Base-by-base conservation (phyloP, 176 grass and related monocot genomes). In the Oryza rufipogon region DNA sequence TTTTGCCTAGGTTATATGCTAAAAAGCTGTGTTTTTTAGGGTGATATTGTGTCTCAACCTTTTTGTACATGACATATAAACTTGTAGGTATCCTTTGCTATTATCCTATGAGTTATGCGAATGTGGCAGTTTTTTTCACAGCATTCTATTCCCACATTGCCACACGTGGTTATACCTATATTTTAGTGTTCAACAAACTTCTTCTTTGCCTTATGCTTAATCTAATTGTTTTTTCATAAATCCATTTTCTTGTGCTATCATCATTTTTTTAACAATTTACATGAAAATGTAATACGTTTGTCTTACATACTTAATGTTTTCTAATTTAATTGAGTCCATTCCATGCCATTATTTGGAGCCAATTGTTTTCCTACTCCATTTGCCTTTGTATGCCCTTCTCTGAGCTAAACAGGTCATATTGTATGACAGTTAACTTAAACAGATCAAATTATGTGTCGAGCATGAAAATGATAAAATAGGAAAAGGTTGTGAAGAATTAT, bases 261-360 rank as follows among this genome's bases (percentile, higher is more conserved):
- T 81, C 34, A 69, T n/a, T 6, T 79, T 67, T 67, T 67, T 17
- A 42, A 60, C 9, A 81, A 38, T 70, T 80, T 81, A 70, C 12
- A 5, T 16, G 39, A 52, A 70, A 58, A n/a, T 36, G 54, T 3
- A 5, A 6, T 5, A 17, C 19, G 54, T 28, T 19, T 61, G 2
- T 81, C 34, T 72, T 60, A 36, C 15, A 45, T 41, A 41, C 39
- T 41, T 41, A 41, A 41, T 41, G 39, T 52, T 80, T 68, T 48
- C 17, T 68, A 38, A n/a, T n/a, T 48, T 52, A 80, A 80, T 16
- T 10, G 65, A 69, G 66, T 69, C 26, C 16, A 52, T 52, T 19
- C 28, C 44, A 80, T 19, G 1, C 33, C 42, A 61, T 51, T 72
- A 81, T 44, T 45, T 61, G 39, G 22, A 60, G 58, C 41, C 36